These are phyloP conservation scores for Phytophthora podocarpi DNA, from an alignment of 352 stramenopile species.

Conservation along the genomic window DNA sequence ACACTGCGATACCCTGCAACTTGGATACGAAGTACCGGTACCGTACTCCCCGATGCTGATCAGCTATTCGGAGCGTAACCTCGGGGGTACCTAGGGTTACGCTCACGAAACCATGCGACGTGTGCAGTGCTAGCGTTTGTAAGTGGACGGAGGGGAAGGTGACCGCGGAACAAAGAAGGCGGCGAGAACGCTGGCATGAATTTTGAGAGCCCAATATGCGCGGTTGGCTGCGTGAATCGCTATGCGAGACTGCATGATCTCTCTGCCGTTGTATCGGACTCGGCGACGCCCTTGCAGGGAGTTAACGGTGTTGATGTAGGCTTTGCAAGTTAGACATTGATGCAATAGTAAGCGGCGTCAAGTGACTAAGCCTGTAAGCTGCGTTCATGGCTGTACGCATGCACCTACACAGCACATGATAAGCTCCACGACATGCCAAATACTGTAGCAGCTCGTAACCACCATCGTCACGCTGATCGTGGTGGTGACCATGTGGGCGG, in stretches of 20 bases:
- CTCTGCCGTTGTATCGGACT: too few relatives aligned
- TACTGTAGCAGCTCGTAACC: not conserved
- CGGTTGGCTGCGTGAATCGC: not conserved
- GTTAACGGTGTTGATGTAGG: too few relatives aligned
- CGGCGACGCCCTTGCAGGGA: too few relatives aligned
- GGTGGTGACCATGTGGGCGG: slow-evolving; percentile 12
- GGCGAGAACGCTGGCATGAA: not conserved
- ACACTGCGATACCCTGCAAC: too few relatives aligned
- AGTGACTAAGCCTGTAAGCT: not conserved
- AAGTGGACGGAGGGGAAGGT: slow-evolving; percentile 23
- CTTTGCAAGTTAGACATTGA: too few relatives aligned
- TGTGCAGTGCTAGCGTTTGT: slow-evolving; percentile 33
- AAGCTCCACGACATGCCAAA: not conserved
- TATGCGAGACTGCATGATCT: not conserved
- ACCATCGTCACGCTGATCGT: not conserved
- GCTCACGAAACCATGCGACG: slow-evolving; percentile 28
- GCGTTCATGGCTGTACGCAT: not conserved
- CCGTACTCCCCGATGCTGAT: not conserved
- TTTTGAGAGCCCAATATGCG: slow-evolving; percentile 7
- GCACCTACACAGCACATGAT: not conserved
- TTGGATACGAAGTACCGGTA: too few relatives aligned
- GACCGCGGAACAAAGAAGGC: not conserved
- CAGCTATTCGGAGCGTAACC: not conserved
- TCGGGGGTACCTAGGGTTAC: not conserved
- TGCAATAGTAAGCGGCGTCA: not conserved